Percentiles rank a stretch among this genome's conserved stretches.
These are phyloP conservation scores for Saccharomyces uvarum DNA, from an alignment of 1,139 yeast genomes.

Conservation along the genomic window DNA sequence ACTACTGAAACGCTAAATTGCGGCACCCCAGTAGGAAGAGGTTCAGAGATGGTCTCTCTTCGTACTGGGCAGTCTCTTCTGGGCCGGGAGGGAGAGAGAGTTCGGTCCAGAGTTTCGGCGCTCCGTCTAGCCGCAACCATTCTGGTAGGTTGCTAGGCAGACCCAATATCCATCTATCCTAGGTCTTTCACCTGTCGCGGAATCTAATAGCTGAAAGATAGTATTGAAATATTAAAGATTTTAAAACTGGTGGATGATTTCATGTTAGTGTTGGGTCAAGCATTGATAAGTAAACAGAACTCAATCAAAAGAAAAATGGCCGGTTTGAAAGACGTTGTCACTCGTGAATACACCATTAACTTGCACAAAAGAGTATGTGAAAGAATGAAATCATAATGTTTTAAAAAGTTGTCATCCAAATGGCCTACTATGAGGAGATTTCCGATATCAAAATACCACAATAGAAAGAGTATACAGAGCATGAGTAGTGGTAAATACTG, in stretches of 20 bases:
- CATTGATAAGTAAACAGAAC: slow-evolving; percentile 26
- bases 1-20: neutral
- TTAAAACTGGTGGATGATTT: neutral
- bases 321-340: slow-evolving; percentile 98
- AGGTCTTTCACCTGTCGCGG: neutral
- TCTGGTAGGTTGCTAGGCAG: neutral
- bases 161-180: neutral
- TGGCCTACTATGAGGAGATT: neutral
- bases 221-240: slow-evolving; percentile 9
- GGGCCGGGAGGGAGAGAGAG: neutral
- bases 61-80: neutral
- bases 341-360: slow-evolving; percentile 99
- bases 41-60: neutral
- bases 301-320: slow-evolving; percentile 49
- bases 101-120: neutral
- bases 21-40: neutral
- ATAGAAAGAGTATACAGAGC: neutral
- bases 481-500: neutral
- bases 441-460: neutral
- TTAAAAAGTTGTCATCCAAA: neutral
- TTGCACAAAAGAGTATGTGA: slow-evolving; percentile 95
- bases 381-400: neutral
- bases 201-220: neutral
- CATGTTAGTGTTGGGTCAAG: neutral
- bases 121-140: neutral